Evolutionary conservation across 2,329 filamentous ascomycete species (phyloP).

Genomic region (Trichoderma sp.): DNA sequence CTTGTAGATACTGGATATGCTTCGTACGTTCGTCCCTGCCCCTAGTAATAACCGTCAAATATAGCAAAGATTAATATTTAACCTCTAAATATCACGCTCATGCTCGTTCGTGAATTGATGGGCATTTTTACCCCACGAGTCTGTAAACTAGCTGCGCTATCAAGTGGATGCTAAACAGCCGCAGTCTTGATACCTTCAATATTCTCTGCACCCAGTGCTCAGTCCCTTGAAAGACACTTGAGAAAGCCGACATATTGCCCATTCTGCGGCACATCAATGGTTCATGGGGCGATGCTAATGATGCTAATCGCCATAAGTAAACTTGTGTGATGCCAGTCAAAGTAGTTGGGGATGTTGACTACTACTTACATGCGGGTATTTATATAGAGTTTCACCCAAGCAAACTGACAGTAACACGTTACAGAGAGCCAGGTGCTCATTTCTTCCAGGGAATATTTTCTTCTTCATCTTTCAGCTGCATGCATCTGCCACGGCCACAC

Average conservation of each 20-base stretch:
- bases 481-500: neutral
- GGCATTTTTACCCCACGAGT: neutral
- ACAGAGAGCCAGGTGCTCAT: neutral
- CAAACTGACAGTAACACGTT: neutral
- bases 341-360: neutral
- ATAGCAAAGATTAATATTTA: neutral
- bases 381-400: neutral
- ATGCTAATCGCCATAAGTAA: neutral
- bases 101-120: too few relatives aligned
- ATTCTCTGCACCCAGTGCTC: too few relatives aligned
- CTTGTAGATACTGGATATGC: neutral
- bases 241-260: too few relatives aligned
- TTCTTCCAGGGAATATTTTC: neutral
- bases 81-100: too few relatives aligned
- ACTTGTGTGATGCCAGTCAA: neutral
- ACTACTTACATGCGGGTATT: too few relatives aligned
- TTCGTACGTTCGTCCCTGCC: neutral
- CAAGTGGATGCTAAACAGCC: neutral
- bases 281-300: too few relatives aligned
- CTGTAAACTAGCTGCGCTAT: neutral
- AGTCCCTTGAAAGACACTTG: too few relatives aligned
- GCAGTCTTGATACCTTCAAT: neutral
- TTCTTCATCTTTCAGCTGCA: neutral
- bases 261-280: too few relatives aligned
- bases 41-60: neutral